These are phyloP conservation scores for Hansenula lynferdii DNA, from an alignment of 1,139 yeast genomes.

Conservation along the genomic window DNA sequence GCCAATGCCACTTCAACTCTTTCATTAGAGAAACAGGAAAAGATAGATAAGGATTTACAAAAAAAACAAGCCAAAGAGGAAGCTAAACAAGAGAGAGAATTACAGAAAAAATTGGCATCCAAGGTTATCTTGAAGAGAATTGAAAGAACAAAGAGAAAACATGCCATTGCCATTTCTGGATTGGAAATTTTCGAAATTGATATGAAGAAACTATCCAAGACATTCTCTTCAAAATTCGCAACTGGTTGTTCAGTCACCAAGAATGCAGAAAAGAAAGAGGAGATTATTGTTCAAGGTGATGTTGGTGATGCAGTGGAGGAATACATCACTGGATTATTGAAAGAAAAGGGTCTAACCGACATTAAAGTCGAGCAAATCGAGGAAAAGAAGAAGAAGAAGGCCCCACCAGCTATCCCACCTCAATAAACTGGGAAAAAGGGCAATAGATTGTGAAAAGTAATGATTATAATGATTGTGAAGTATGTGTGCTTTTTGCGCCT, in stretches of 20 bases:
- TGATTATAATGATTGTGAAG: not conserved
- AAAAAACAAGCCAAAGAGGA: constrained; percentile 89
- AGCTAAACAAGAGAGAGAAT: constrained; percentile 80
- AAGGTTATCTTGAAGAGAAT: constrained; percentile 82
- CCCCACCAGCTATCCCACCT: constrained; percentile 17
- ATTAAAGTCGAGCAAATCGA: constrained; percentile 85
- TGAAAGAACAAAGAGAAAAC: constrained; percentile 87
- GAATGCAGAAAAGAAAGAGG: constrained; percentile 88
- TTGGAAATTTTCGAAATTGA: constrained; percentile 87
- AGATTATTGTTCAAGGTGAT: constrained; percentile 91
- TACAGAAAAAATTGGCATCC: constrained; percentile 71
- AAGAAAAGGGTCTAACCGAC: constrained; percentile 77
- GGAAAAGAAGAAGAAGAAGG: constrained; percentile 74
- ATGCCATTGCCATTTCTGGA: constrained; percentile 82
- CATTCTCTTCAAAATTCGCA: constrained; percentile 91
- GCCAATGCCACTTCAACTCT: constrained; percentile 23
- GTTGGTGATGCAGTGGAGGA: constrained; percentile 88
- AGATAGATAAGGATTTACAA: constrained; percentile 74
- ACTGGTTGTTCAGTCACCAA: constrained; percentile 96
- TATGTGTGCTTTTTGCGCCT: not conserved
- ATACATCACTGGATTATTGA: constrained; percentile 64
- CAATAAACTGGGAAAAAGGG: not conserved
- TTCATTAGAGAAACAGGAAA: constrained; percentile 65
- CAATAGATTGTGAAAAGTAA: not conserved
- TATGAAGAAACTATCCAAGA: constrained; percentile 85